Conservation (phyloP, 495 filamentous ascomycete species). For the Melanomma pulvis-pyrius region DNA sequence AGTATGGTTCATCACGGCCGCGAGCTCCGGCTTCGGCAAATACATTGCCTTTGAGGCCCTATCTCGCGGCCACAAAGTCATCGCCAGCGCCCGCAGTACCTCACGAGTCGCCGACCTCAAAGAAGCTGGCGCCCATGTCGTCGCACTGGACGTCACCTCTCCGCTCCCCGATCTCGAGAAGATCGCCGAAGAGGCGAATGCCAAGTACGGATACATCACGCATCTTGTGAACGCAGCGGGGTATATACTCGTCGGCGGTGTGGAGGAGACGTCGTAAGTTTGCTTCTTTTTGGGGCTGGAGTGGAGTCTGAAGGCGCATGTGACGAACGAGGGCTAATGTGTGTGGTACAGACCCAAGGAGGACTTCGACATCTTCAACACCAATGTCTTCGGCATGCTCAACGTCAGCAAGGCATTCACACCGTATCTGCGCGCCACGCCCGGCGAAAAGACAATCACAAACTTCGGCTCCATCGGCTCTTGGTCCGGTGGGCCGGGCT, state of each 20-base stretch:
- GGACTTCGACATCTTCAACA: slow-evolving; percentile 47
- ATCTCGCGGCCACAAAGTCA: slow-evolving; percentile 57
- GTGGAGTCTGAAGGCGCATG: not conserved
- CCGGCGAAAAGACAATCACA: slow-evolving; percentile 49
- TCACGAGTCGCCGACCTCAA: slow-evolving; percentile 49
- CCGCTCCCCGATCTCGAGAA: slow-evolving; percentile 44
- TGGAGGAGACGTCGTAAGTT: slow-evolving; percentile 52
- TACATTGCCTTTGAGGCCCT: slow-evolving; percentile 49
- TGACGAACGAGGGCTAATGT: slow-evolving; percentile 6
- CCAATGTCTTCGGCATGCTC: slow-evolving; percentile 56
- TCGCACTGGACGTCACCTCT: slow-evolving; percentile 53
- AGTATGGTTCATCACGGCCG: slow-evolving; percentile 57
- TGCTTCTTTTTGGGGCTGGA: slow-evolving; percentile 5
- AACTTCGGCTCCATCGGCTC: slow-evolving; percentile 55
- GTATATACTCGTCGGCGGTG: slow-evolving; percentile 45
- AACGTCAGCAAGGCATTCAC: slow-evolving; percentile 52
- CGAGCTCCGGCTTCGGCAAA: slow-evolving; percentile 54
- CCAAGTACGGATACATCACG: slow-evolving; percentile 52
- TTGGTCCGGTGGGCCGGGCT: slow-evolving; percentile 47
- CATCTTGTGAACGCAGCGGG: slow-evolving; percentile 59
- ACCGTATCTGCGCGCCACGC: slow-evolving; percentile 51
- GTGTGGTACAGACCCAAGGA: slow-evolving; percentile 41
- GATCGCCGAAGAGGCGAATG: slow-evolving; percentile 48
- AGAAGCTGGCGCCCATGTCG: slow-evolving; percentile 48
- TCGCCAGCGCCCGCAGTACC: slow-evolving; percentile 57